Percentiles rank a stretch among this genome's conserved stretches.
phyloP scores from a whole-genome alignment of 352 stramenopile genomes.

The Phytophthora sojae region DNA sequence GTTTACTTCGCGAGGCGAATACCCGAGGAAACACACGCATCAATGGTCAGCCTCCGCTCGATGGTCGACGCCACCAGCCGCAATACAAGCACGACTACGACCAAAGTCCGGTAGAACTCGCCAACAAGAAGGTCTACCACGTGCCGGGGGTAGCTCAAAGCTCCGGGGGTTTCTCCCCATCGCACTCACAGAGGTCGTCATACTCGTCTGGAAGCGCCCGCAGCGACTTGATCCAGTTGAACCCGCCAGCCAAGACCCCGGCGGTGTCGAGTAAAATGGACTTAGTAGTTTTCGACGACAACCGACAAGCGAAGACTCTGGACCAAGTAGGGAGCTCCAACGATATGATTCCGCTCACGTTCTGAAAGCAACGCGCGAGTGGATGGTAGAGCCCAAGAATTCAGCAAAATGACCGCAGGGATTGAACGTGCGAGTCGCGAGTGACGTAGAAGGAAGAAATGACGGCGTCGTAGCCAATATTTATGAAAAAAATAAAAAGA shows the following conservation, averaged over 20 bases:
- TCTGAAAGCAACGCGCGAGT: slow-evolving; percentile 26
- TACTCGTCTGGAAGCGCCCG: slow-evolving; percentile 28
- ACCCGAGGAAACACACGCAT: slow-evolving; percentile 8
- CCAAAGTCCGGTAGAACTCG: slow-evolving; percentile 8
- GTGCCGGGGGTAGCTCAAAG: slow-evolving; percentile 13
- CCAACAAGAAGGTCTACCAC: slow-evolving; percentile 29
- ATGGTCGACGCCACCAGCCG: slow-evolving; percentile 10
- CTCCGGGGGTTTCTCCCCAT: slow-evolving; percentile 6
- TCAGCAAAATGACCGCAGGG: slow-evolving; percentile 6
- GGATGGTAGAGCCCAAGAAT: not conserved
- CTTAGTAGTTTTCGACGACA: slow-evolving; percentile 60
- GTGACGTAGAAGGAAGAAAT: slow-evolving; percentile 6
- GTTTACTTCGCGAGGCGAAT: slow-evolving; percentile 19
- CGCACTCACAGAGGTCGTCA: slow-evolving; percentile 28
- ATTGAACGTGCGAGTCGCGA: slow-evolving; percentile 11
- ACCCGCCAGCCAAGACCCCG: not conserved
- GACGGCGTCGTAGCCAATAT: slow-evolving; percentile 20
- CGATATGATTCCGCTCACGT: slow-evolving; percentile 69
- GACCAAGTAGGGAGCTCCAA: slow-evolving; percentile 35
- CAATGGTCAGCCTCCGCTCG: slow-evolving; percentile 14
- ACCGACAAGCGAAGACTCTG: slow-evolving; percentile 15
- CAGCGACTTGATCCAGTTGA: slow-evolving; percentile 35
- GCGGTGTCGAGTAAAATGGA: slow-evolving; percentile 28
- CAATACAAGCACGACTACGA: slow-evolving; percentile 27
- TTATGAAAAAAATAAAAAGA: slow-evolving; percentile 27